A percentile compares a stretch with the other conserved stretches of the same genome.
Evolutionary conservation across 306 rosid species (phyloP).

Genomic region (Dalbergia cultrata): DNA sequence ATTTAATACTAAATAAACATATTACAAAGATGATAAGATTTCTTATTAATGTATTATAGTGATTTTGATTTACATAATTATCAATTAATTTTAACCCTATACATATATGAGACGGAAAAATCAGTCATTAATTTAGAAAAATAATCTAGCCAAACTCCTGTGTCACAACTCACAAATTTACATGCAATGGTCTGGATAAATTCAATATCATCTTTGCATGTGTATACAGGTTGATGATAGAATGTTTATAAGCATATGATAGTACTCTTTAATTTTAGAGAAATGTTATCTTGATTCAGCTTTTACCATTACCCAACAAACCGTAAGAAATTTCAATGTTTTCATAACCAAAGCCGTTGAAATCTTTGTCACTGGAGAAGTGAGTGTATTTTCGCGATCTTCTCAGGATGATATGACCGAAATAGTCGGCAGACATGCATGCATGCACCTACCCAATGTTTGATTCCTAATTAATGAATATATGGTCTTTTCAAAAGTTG

Average conservation of each 20-base stretch:
- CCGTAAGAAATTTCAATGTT: neutral
- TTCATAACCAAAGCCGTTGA: neutral
- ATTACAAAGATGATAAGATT: neutral
- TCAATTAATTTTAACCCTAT: neutral
- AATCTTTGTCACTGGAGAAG: neutral
- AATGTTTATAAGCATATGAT: no score
- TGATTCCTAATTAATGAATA: neutral
- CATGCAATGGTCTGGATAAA: no score
- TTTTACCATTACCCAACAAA: neutral
- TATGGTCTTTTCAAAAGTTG: neutral
- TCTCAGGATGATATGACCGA: constrained; percentile 3
- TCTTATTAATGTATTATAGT: no score
- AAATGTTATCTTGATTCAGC: neutral
- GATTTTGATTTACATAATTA: no score
- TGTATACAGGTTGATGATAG: no score
- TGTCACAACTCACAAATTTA: no score
- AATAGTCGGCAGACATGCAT: constrained; percentile 8
- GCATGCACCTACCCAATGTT: constrained; percentile 25
- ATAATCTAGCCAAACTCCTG: no score
- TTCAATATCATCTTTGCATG: no score
- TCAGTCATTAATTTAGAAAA: no score
- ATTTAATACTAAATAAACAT: neutral
- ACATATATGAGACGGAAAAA: no score
- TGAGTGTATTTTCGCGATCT: neutral
- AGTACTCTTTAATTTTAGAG: no score